These are phyloP conservation scores for Alternaria gaisen DNA, from an alignment of 2,329 filamentous ascomycete species.

Conservation along the genomic window DNA sequence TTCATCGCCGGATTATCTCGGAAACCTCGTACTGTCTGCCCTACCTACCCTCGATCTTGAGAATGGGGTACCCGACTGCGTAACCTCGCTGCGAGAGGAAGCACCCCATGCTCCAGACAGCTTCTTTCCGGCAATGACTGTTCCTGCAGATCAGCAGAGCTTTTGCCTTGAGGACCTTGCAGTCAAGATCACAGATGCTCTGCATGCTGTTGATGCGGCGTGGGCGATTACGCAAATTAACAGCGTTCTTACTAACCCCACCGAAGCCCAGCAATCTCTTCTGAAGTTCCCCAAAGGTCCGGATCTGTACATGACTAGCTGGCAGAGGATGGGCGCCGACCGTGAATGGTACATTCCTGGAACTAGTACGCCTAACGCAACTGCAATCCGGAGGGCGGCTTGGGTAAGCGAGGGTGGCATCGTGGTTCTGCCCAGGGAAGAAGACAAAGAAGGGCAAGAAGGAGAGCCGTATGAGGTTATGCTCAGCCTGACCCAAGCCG, in stretches of 20 bases:
- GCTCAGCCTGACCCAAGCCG: constrained; percentile 27
- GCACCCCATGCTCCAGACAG: not conserved
- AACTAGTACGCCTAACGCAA: constrained; percentile 17
- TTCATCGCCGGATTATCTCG: constrained; percentile 8
- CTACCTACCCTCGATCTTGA: not conserved
- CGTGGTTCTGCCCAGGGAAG: constrained; percentile 29
- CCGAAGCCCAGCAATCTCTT: not conserved
- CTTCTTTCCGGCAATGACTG: not conserved
- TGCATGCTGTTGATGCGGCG: not conserved
- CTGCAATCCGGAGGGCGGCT: constrained; percentile 31
- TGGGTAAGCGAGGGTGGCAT: constrained; percentile 35
- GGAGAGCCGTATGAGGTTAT: constrained; percentile 24
- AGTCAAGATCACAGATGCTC: constrained; percentile 1
- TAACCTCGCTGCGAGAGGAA: not conserved
- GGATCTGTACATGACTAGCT: constrained; percentile 41
- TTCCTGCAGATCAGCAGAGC: not conserved
- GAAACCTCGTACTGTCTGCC: constrained; percentile 6
- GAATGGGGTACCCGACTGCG: not conserved
- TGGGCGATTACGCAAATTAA: constrained; percentile 4
- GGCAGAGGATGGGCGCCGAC: constrained; percentile 37
- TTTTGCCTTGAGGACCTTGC: not conserved
- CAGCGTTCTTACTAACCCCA: not conserved
- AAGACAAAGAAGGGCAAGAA: constrained; percentile 4
- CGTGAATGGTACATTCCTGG: constrained; percentile 37
- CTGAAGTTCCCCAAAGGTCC: constrained; percentile 29